phyloP scores from a whole-genome alignment of 108 stramenopile species.

The Hondaea fermentalgiana region DNA sequence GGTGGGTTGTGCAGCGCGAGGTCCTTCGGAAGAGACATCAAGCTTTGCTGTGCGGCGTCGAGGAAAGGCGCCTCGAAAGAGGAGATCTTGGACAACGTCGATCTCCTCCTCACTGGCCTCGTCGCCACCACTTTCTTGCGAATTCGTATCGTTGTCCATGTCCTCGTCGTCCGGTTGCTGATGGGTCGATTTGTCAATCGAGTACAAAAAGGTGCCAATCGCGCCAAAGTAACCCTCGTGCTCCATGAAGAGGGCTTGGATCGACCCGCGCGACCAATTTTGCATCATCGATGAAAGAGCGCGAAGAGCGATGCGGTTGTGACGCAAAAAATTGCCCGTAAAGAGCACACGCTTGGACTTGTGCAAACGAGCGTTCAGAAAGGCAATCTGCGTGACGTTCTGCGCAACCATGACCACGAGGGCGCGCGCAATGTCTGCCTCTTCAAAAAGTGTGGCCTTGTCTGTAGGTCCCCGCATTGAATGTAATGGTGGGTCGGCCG shows the following conservation, averaged over 20 bases:
- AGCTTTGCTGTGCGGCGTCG: not conserved
- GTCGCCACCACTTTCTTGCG: not conserved
- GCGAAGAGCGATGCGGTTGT: conserved; percentile 75
- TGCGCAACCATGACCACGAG: conserved; percentile 91
- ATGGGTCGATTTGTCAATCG: not conserved
- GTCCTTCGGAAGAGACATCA: too few species aligned
- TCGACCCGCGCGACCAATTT: conserved; percentile 86
- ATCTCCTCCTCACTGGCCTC: not conserved
- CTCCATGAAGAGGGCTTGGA: conserved; percentile 93
- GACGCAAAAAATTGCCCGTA: conserved; percentile 89
- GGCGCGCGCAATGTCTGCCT: conserved; percentile 90
- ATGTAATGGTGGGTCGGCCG: not conserved
- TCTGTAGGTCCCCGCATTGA: not conserved
- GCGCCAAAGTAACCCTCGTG: conserved; percentile 90
- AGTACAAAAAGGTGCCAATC: conserved; percentile 69
- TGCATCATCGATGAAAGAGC: conserved; percentile 86
- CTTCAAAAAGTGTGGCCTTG: conserved; percentile 55
- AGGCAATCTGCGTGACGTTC: conserved; percentile 94
- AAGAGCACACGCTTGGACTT: conserved; percentile 80
- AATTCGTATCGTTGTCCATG: not conserved
- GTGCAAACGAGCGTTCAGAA: conserved; percentile 79
- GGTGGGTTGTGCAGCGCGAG: too few species aligned
- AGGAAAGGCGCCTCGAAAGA: not conserved
- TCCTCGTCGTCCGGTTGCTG: not conserved
- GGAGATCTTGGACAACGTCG: not conserved